Base-by-base conservation (phyloP, 1,139 yeast species). In the Lodderomyces theae region DNA sequence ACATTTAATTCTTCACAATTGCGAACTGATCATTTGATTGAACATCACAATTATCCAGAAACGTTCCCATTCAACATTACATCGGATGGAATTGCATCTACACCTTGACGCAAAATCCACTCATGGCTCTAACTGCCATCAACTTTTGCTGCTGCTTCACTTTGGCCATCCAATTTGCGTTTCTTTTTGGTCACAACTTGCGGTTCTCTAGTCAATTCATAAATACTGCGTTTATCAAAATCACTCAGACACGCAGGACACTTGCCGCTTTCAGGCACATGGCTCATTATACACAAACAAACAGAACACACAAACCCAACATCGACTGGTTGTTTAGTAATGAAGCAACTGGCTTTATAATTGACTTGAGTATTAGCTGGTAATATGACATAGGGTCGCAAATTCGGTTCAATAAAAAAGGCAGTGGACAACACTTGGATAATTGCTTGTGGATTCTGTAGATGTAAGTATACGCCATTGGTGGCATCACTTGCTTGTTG, bases 401-500 rank as follows among this genome's bases (percentile, higher is more conserved):
- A 66, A 6, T 84, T 76, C 0, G 97, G 96, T 51, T 90, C 97
- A 12, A 92, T 80, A 51, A 87, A 79, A 53, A 82, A 79, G 2
- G 94, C 89, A 9, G 84, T 80, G 45, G 68, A 55, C 29, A 71
- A 56, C 7, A 69, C 67, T 56, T 90, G 97, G 3, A 90, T 77
- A 35, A 92, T 66, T 0, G 96, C 97, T 38, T 72, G 67, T 1
- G 94, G 86, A 42, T 83, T 79, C n/a, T 75, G 76, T 22, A 90
- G 74, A 46, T 78, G 83, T 50, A 90, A 70, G 56, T 90, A 94
- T 1, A 89, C 82, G 3, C 99, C 99, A 48, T 82, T 79, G 0
- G 98, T 92, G 11, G 96, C 92, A 64, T 94, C 98, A 0, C 95
- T 78, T 0, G 98, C 97, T 58, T 94, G 98, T 57, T 94, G 98